These are phyloP conservation scores for Ophiocytium majus DNA, from an alignment of 352 stramenopile genomes.

Conservation along the genomic window DNA sequence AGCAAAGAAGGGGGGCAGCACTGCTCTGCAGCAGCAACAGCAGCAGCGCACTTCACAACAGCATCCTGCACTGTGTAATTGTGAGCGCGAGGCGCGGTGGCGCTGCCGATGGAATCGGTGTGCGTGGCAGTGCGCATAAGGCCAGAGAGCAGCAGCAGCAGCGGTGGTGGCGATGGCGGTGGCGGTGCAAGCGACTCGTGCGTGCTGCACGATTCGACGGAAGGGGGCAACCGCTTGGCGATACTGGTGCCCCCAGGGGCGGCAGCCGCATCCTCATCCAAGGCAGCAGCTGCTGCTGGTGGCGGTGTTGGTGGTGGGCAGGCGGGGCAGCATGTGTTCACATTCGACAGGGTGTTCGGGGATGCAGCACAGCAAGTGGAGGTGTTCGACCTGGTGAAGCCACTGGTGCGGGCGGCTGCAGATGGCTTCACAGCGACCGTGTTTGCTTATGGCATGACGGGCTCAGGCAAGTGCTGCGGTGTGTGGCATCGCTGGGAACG, in stretches of 20 bases:
- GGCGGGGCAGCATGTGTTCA: conserved; percentile 82
- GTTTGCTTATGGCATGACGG: conserved; percentile 84
- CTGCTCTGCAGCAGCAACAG: no score
- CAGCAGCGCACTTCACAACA: no score
- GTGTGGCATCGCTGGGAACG: no score
- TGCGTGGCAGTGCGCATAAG: conserved; percentile 11
- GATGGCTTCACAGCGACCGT: conserved; percentile 65
- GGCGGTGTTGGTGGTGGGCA: no score
- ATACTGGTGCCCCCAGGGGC: neutral
- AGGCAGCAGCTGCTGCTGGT: neutral
- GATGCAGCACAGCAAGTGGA: conserved; percentile 81
- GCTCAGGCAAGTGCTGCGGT: conserved; percentile 82
- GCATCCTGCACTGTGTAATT: no score
- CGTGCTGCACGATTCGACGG: no score
- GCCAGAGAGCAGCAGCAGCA: neutral
- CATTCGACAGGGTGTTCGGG: conserved; percentile 96
- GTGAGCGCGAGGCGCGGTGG: no score
- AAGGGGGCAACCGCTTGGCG: neutral
- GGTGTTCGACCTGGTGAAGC: conserved; percentile 90
- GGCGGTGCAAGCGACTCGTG: neutral
- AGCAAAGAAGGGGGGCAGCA: no score
- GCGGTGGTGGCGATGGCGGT: neutral
- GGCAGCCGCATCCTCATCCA: neutral
- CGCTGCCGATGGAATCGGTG: neutral
- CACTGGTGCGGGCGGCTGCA: conserved; percentile 38